Percentiles rank a stretch among this genome's conserved stretches.
phyloP scores from a whole-genome alignment of 2,329 filamentous ascomycete species.

The Hypoxylon sp. region DNA sequence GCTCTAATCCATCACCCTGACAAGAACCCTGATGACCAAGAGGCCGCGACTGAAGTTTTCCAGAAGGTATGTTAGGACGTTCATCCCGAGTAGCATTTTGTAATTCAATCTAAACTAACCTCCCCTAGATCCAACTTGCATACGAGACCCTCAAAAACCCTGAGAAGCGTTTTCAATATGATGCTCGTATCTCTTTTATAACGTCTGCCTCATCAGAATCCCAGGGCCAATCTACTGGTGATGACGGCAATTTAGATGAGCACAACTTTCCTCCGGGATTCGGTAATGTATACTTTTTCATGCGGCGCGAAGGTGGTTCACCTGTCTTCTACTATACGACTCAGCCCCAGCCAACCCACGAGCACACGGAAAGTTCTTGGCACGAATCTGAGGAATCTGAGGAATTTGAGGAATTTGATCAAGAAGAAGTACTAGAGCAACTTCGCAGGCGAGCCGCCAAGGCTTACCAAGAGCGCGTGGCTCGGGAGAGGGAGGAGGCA shows the following conservation, averaged over 20 bases:
- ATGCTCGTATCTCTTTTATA: constrained; percentile 19
- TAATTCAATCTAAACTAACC: background rate
- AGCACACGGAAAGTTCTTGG: no score
- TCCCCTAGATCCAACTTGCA: constrained; percentile 47
- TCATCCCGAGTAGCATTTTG: background rate
- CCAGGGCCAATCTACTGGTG: background rate
- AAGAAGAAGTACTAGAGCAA: no score
- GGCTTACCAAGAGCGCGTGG: background rate
- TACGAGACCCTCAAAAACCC: constrained; percentile 49
- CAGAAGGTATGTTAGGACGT: constrained; percentile 43
- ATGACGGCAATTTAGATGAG: background rate
- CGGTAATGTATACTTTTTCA: no score
- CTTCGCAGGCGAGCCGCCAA: background rate
- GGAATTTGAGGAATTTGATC: no score
- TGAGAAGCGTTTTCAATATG: constrained; percentile 44
- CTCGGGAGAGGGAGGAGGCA: constrained; percentile 6
- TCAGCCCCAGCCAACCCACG: no score
- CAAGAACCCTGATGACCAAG: constrained; percentile 45
- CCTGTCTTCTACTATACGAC: no score
- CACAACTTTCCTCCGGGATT: no score
- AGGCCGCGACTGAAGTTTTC: constrained; percentile 48
- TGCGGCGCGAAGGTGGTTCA: no score
- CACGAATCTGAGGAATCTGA: no score
- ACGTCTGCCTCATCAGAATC: background rate
- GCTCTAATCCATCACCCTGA: constrained; percentile 50